These are phyloP conservation scores for Chytriomyces confervae DNA, from an alignment of 192 early-diverging fungal genomes.

Conservation along the genomic window DNA sequence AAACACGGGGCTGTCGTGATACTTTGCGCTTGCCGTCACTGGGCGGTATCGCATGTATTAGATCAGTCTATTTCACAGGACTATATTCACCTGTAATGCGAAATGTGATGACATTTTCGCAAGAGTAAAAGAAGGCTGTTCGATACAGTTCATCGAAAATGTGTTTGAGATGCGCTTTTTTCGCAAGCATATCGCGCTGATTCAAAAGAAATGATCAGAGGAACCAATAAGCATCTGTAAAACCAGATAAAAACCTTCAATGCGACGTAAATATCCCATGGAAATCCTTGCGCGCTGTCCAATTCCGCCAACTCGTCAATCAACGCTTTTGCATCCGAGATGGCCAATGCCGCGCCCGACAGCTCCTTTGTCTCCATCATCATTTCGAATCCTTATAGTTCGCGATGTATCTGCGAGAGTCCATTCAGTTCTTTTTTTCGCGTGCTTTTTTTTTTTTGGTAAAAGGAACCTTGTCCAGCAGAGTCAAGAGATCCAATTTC, in stretches of 20 bases:
- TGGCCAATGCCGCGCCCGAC: slow-evolving; percentile 28
- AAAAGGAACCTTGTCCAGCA: slow-evolving; percentile 26
- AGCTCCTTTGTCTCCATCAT: slow-evolving; percentile 36
- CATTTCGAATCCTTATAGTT: slow-evolving; percentile 29
- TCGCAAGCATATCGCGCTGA: slow-evolving; percentile 2
- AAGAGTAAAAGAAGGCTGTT: slow-evolving; percentile 24
- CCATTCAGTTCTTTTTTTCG: background rate
- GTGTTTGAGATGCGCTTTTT: slow-evolving; percentile 25
- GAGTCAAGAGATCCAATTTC: slow-evolving; percentile 18
- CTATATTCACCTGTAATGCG: background rate
- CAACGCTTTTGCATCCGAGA: slow-evolving; percentile 36
- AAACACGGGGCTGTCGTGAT: slow-evolving; percentile 30
- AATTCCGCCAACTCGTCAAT: slow-evolving; percentile 28
- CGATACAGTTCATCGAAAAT: slow-evolving; percentile 34
- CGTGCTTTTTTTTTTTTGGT: background rate
- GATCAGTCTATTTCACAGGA: background rate
- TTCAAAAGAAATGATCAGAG: too few relatives aligned
- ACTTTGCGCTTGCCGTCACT: slow-evolving; percentile 21
- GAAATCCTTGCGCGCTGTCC: background rate
- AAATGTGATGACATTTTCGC: slow-evolving; percentile 21
- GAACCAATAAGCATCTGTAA: too few relatives aligned
- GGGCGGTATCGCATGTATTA: background rate
- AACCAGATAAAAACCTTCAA: background rate
- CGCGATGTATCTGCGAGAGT: slow-evolving; percentile 32
- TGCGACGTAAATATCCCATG: background rate